These are phyloP conservation scores for Suillus placidus DNA, from an alignment of 768 basidiomycete species.

Conservation along the genomic window DNA sequence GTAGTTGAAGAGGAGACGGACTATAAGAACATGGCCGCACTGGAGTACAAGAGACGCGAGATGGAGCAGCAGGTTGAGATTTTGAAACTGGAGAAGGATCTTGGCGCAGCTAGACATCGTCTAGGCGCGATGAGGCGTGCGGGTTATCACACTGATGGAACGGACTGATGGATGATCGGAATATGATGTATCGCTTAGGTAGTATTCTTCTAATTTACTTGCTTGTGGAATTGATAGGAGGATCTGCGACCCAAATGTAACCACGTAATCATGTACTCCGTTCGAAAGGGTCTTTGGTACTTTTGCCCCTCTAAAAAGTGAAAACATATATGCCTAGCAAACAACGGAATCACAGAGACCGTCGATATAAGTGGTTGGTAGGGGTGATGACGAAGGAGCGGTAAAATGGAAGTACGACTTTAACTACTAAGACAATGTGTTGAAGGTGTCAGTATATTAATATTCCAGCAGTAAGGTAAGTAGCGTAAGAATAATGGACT, in stretches of 20 bases:
- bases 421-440: conserved; percentile 22
- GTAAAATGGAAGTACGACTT: conserved; percentile 6
- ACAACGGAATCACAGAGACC: neutral
- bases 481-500: conserved; percentile 18
- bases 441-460: conserved; percentile 12
- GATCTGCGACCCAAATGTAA: neutral
- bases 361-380: neutral
- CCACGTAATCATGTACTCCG: neutral
- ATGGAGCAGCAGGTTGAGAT: conserved; percentile 99
- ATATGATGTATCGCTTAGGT: neutral
- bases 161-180: conserved; percentile 45
- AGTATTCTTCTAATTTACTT: neutral
- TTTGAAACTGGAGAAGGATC: conserved; percentile 91
- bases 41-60: conserved; percentile 97
- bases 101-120: conserved; percentile 82
- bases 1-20: conserved; percentile 74
- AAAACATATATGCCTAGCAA: neutral
- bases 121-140: conserved; percentile 86
- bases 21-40: conserved; percentile 88
- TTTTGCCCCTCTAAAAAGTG: neutral
- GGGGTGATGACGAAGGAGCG: neutral
- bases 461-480: conserved; percentile 5
- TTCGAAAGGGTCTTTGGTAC: neutral
- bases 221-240: neutral
- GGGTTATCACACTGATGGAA: conserved; percentile 88